phyloP scores from a whole-genome alignment of 345 rosid species.

The Eucalyptus polyanthemos region DNA sequence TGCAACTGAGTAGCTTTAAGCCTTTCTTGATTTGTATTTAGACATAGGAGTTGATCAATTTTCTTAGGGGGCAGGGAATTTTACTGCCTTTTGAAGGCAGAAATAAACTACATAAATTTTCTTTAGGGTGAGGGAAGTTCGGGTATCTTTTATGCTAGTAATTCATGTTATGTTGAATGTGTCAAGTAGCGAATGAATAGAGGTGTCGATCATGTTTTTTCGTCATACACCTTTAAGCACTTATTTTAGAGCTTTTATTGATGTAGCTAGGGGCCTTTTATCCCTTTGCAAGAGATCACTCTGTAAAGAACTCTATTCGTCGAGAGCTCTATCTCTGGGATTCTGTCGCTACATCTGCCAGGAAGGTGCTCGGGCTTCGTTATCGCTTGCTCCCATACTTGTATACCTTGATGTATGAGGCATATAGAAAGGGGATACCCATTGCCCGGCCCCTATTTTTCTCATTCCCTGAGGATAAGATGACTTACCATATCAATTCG shows the following conservation, averaged over 20 bases:
- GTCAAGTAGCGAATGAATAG: background rate
- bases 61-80: background rate
- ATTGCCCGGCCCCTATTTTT: slow-evolving; percentile 82
- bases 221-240: background rate
- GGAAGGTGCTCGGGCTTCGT: slow-evolving; percentile 56
- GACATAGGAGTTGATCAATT: background rate
- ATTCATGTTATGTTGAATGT: background rate
- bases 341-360: slow-evolving; percentile 55
- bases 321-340: slow-evolving; percentile 78
- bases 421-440: slow-evolving; percentile 45
- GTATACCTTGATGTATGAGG: slow-evolving; percentile 58
- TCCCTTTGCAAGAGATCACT: slow-evolving; percentile 77
- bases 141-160: background rate
- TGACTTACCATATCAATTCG: slow-evolving; percentile 26
- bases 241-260: background rate
- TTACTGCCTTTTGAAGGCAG: too few relatives aligned
- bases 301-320: background rate
- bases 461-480: slow-evolving; percentile 43
- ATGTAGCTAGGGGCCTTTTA: slow-evolving; percentile 71
- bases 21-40: background rate
- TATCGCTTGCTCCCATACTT: slow-evolving; percentile 55
- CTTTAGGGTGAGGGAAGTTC: background rate
- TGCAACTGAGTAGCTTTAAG: background rate
- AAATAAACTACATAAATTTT: background rate
- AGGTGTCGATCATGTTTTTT: background rate